Conservation (phyloP, 345 rosid species). For the Linum tenue region DNA sequence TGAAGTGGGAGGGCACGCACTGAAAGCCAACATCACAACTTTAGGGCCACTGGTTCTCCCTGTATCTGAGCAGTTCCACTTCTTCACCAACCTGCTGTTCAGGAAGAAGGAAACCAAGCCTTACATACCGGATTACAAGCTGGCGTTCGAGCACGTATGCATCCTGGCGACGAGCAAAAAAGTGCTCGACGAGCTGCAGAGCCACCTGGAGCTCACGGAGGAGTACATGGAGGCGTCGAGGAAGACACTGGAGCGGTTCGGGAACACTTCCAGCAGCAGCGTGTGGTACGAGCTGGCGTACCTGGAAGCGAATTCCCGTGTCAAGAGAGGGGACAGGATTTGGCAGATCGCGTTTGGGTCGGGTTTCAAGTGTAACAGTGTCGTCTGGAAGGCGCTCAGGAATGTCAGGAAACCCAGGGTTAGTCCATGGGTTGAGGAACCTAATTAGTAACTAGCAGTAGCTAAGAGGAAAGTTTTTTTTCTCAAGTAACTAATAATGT, state of each 20-base stretch:
- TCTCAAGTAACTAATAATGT: background rate
- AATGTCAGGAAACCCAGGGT: slow-evolving; percentile 25
- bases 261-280: slow-evolving; percentile 69
- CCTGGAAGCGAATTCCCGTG: slow-evolving; percentile 41
- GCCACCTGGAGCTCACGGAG: slow-evolving; percentile 45
- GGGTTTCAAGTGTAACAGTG: slow-evolving; percentile 69
- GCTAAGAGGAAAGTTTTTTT: background rate
- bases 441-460: background rate
- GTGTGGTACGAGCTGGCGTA: slow-evolving; percentile 67
- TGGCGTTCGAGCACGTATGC: slow-evolving; percentile 57
- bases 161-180: slow-evolving; percentile 40
- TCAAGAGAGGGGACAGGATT: slow-evolving; percentile 44
- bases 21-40: slow-evolving; percentile 56
- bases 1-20: slow-evolving; percentile 46
- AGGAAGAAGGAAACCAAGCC: slow-evolving; percentile 21
- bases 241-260: slow-evolving; percentile 50
- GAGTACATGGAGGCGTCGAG: slow-evolving; percentile 66
- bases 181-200: slow-evolving; percentile 51
- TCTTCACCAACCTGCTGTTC: slow-evolving; percentile 35
- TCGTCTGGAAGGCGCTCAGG: slow-evolving; percentile 53
- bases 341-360: slow-evolving; percentile 66
- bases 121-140: slow-evolving; percentile 40
- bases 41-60: slow-evolving; percentile 50
- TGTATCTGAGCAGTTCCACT: slow-evolving; percentile 37
- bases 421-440: slow-evolving; percentile 40